Percentiles rank a stretch among this genome's conserved stretches.
Conservation (phyloP, 768 basidiomycete genomes). For the Pisolithus tinctorius region DNA sequence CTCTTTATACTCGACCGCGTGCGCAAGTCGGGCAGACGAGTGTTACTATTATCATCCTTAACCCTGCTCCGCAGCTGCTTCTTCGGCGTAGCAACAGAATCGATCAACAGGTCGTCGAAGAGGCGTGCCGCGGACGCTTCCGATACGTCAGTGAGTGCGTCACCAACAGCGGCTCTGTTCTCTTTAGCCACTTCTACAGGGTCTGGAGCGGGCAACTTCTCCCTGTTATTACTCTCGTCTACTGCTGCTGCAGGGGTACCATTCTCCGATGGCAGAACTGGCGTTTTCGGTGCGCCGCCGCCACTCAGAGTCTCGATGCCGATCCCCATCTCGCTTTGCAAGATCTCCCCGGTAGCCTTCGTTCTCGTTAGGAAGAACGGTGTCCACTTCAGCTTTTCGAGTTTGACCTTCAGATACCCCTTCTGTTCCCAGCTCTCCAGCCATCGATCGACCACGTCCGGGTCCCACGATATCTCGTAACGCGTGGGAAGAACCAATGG, state of each 20-base stretch:
- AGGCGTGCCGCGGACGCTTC: constrained; percentile 23
- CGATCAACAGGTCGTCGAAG: constrained; percentile 24
- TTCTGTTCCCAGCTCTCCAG: constrained; percentile 68
- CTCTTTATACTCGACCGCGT: constrained; percentile 8
- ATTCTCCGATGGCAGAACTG: constrained; percentile 14
- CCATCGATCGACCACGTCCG: constrained; percentile 55
- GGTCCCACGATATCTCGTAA: constrained; percentile 76
- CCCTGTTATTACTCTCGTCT: constrained; percentile 13
- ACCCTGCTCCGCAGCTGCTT: constrained; percentile 10
- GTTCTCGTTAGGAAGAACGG: constrained; percentile 72
- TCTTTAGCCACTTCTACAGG: constrained; percentile 8
- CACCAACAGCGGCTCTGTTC: constrained; percentile 7
- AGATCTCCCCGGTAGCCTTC: constrained; percentile 21
- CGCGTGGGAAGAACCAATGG: constrained; percentile 58
- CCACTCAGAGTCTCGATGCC: constrained; percentile 9
- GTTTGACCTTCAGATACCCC: constrained; percentile 66
- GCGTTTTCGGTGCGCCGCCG: constrained; percentile 2
- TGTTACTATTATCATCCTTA: constrained; percentile 9
- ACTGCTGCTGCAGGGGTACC: constrained; percentile 15
- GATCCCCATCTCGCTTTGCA: constrained; percentile 14
- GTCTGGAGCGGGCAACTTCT: constrained; percentile 11
- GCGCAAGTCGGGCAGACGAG: constrained; percentile 9
- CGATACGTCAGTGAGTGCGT: neutral
- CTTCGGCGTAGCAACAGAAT: constrained; percentile 12
- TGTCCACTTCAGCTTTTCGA: constrained; percentile 90